phyloP scores from a whole-genome alignment of 1,284 basidiomycete species.

The Moniliophthora roreri region DNA sequence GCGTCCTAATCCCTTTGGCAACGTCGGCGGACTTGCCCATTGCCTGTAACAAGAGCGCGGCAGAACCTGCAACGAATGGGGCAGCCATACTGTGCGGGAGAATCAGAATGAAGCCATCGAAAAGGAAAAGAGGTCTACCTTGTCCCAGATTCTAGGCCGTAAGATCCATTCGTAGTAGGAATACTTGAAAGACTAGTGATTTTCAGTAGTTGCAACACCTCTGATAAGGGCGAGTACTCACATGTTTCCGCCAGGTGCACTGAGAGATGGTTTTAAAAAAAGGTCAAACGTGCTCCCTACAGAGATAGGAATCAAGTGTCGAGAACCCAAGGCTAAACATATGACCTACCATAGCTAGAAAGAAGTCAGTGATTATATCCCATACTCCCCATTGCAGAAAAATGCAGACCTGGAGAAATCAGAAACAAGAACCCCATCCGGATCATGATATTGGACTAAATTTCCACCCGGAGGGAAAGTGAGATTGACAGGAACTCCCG shows the following conservation, averaged over 20 bases:
- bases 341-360: neutral
- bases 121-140: neutral
- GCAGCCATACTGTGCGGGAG: neutral
- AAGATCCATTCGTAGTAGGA: neutral
- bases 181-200: neutral
- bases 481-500: neutral
- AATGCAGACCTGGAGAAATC: neutral
- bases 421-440: neutral
- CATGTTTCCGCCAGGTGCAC: constrained; percentile 46
- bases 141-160: neutral
- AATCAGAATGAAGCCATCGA: neutral
- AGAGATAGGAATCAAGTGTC: too few species aligned
- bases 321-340: too few species aligned
- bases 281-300: constrained; percentile 35
- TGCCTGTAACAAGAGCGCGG: neutral
- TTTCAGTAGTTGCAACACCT: neutral
- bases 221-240: neutral
- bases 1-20: neutral
- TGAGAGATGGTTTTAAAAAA: constrained; percentile 37
- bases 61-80: neutral
- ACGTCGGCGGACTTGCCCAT: neutral
- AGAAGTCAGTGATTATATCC: neutral
- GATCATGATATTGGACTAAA: neutral
- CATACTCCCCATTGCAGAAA: neutral
- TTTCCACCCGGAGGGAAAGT: neutral